Evolutionary conservation across 2,329 filamentous ascomycete genomes (phyloP).

Genomic region (Waltergamsia citrina): DNA sequence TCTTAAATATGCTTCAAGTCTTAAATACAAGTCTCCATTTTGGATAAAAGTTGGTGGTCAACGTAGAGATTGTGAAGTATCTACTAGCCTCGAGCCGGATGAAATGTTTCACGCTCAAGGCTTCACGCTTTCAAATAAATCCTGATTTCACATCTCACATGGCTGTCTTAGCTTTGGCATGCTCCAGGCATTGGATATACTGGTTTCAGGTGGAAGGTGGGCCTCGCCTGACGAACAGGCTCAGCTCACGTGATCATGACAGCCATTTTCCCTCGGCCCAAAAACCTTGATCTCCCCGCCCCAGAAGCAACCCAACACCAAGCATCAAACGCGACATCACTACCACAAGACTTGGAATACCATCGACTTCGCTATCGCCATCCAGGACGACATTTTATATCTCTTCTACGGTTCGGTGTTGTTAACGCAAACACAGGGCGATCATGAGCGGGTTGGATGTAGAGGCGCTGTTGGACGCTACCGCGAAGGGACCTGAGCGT

Average conservation of each 20-base stretch:
- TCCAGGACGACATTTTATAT: not conserved
- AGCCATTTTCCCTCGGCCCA: not conserved
- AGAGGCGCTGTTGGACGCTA: conserved; percentile 83
- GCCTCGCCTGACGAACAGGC: no score
- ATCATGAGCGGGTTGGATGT: conserved; percentile 56
- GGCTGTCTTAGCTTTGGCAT: no score
- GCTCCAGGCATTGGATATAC: no score
- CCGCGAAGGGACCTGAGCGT: conserved; percentile 52
- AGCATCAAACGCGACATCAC: not conserved
- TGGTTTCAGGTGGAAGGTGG: not conserved
- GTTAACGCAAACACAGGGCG: conserved; percentile 10
- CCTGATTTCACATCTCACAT: no score
- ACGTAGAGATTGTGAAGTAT: no score
- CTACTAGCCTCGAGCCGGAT: no score
- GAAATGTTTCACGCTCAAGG: no score
- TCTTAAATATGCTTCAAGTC: not conserved
- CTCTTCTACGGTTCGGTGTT: no score
- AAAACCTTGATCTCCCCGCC: conserved; percentile 2
- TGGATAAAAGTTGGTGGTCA: no score
- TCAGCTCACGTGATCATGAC: not conserved
- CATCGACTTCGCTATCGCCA: not conserved
- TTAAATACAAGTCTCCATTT: not conserved
- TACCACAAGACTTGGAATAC: not conserved
- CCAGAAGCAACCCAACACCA: not conserved
- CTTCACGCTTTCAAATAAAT: no score